Base-by-base conservation (phyloP, 2,329 filamentous ascomycete species). In the Fusarium sp. region DNA sequence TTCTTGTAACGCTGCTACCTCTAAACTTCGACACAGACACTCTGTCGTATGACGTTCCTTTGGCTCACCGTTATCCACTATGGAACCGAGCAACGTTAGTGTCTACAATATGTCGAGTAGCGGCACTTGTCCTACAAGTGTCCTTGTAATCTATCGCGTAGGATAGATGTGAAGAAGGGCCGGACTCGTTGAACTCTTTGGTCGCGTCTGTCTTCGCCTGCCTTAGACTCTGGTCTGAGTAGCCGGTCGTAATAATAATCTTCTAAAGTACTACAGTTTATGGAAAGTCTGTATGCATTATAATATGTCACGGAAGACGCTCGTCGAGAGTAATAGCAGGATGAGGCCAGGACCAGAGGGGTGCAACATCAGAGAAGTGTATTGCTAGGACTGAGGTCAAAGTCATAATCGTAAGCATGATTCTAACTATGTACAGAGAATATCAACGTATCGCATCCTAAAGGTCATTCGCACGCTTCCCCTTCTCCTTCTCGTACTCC, bases 401-500 rank as follows among this genome's bases (percentile, higher is more conserved):
- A 41, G 44, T 26, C 45, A 13, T 30, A 36, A 58, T 30, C 36
- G 12, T 54, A 44, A 18, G 5, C 12, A 28, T 35, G 8, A 20
- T 24, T 62, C 22, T 24, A 48, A 56, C 17, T 53, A 60, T 24
- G 12, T 58, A 50, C 32, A 51, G 24, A n/a, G 35, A 39, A 39
- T 17, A n/a, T 44, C 12, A 47, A 53, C 8, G n/a, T 13, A 9
- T 39, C 28, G 20, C 36, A n/a, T 6, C 13, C 48, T 47, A 74
- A 42, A 74, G 72, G 13, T 74, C 72, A 17, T 45, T 35, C 22
- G 51, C n/a, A 20, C 20, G 12, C 10, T 35, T 62, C 6, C 44
- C 62, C 26, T 77, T 75, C 66, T 73, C 64, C 18, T 78, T 54
- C 53, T 82, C 47, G 87, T 89, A 93, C 78, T 92, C 90, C 69